Conservation (phyloP, 306 rosid genomes). For the Adenanthera pavonina region DNA sequence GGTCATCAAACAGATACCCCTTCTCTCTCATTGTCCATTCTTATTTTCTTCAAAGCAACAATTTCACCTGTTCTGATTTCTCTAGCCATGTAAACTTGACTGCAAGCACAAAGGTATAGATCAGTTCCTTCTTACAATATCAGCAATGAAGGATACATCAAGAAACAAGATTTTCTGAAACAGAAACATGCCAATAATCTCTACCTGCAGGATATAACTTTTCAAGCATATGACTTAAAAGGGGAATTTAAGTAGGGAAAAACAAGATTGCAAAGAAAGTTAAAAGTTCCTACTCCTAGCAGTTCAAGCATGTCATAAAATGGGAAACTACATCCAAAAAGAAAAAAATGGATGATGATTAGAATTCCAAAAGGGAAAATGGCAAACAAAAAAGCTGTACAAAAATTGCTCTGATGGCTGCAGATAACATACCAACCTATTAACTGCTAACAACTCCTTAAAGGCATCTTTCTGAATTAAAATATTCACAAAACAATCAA, state of each 20-base stretch:
- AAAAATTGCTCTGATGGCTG: background rate
- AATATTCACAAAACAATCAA: background rate
- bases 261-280: background rate
- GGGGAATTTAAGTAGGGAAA: background rate
- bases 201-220: background rate
- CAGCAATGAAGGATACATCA: constrained; percentile 19
- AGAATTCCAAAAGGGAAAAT: background rate
- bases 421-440: background rate
- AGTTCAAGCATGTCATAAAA: background rate
- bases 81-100: constrained; percentile 79
- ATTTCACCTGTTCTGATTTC: constrained; percentile 72
- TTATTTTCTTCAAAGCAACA: constrained; percentile 78
- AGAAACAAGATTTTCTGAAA: constrained; percentile 10
- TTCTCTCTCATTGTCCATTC: constrained; percentile 79
- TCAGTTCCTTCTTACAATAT: constrained; percentile 27
- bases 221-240: constrained; percentile 8
- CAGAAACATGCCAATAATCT: constrained; percentile 9
- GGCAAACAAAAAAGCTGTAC: background rate
- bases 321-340: background rate
- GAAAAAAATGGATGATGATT: background rate
- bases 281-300: background rate
- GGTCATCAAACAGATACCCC: constrained; percentile 54
- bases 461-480: background rate
- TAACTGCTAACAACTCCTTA: background rate
- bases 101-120: constrained; percentile 41